These are phyloP conservation scores for Pholiota microspora DNA, from an alignment of 768 basidiomycete species.

Conservation along the genomic window DNA sequence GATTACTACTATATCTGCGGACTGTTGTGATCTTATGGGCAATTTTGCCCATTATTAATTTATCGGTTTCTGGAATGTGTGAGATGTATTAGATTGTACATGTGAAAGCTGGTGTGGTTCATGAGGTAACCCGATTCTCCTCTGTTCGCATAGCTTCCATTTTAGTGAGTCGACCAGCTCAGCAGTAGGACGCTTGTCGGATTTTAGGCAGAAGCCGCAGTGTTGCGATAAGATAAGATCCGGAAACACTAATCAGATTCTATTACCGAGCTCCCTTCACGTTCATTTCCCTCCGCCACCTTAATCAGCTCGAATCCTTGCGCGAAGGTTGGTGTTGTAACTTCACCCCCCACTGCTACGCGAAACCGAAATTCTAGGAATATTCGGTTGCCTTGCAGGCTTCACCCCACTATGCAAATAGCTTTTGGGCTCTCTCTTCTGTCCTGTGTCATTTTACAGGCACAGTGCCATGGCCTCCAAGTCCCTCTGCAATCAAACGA, in stretches of 20 bases:
- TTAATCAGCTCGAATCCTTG: too few species aligned
- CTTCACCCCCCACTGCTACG: too few species aligned
- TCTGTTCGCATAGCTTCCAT: too few species aligned
- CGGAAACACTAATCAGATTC: neutral
- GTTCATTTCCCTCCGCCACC: too few species aligned
- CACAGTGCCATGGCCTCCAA: neutral
- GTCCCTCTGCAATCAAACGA: neutral
- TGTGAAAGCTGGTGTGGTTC: too few species aligned
- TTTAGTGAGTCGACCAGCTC: too few species aligned
- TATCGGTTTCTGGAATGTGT: neutral
- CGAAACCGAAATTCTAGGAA: neutral
- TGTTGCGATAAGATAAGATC: neutral
- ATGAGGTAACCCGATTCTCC: too few species aligned
- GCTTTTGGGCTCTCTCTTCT: neutral
- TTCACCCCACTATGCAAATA: neutral
- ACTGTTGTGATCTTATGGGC: slow-evolving; percentile 1
- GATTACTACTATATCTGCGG: neutral
- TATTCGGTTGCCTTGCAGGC: neutral
- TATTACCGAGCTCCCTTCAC: too few species aligned
- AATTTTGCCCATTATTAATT: neutral
- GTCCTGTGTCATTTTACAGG: neutral
- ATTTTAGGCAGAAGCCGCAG: too few species aligned
- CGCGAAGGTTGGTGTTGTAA: too few species aligned
- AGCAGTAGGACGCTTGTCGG: too few species aligned
- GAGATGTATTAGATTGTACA: too few species aligned